phyloP scores from a whole-genome alignment of 2,329 filamentous ascomycete genomes.

The Monosporascus sp. region DNA sequence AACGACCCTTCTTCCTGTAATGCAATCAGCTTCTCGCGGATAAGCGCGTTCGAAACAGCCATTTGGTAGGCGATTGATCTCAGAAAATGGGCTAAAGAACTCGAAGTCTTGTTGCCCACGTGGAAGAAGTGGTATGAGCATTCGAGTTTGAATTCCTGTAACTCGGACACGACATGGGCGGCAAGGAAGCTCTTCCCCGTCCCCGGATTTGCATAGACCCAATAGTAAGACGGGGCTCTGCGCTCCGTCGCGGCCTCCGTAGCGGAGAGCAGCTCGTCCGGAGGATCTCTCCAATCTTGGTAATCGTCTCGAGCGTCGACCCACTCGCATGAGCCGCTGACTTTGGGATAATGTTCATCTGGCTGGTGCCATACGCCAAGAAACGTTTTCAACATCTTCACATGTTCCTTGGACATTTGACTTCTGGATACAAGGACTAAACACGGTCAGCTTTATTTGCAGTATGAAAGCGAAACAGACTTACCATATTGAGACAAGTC shows the following conservation, averaged over 20 bases:
- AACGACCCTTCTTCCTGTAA: conserved; percentile 15
- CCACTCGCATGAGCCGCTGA: conserved; percentile 28
- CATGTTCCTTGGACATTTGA: conserved; percentile 5
- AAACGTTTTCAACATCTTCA: conserved; percentile 9
- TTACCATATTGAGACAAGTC: conserved; percentile 14
- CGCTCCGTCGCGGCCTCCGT: background rate
- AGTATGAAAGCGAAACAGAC: background rate
- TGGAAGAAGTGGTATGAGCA: conserved; percentile 16
- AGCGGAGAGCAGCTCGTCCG: background rate
- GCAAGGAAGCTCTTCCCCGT: conserved; percentile 7
- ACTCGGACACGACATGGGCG: conserved; percentile 3
- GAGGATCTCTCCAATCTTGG: conserved; percentile 17
- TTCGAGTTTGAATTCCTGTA: conserved; percentile 6
- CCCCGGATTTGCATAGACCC: conserved; percentile 22
- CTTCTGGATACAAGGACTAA: conserved; percentile 4
- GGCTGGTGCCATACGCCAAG: conserved; percentile 14
- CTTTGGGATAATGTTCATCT: conserved; percentile 19
- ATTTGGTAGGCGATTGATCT: conserved; percentile 30
- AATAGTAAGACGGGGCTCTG: conserved; percentile 15
- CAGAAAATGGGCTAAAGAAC: conserved; percentile 10
- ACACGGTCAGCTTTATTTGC: background rate
- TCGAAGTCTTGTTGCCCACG: conserved; percentile 6
- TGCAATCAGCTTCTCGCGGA: conserved; percentile 18
- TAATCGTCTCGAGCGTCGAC: conserved; percentile 21
- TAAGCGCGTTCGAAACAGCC: conserved; percentile 16